Base-by-base conservation (phyloP, 768 basidiomycete species). In the Exidia glandulosa region DNA sequence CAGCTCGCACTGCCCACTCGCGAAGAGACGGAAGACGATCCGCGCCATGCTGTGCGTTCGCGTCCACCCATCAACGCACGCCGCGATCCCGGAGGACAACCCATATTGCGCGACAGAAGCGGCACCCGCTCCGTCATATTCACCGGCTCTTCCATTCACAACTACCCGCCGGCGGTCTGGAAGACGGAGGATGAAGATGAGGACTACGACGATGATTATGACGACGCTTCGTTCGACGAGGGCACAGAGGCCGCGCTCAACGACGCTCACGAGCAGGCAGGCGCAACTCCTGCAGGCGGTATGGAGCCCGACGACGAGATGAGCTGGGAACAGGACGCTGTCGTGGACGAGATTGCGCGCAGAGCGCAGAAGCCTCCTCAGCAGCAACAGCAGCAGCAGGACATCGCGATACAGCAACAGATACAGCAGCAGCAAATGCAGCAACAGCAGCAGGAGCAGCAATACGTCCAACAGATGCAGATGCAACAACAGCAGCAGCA, bases 161-260 rank as follows among this genome's bases (percentile, higher is more conserved):
- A 87, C 25, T 93, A 91, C 66, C 85, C 87, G 0, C 90, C 89
- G 1, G 85, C 88, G 0, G 84, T 92, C 19, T 92, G 87, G 87
- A 81, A 80, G 56, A 88, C 92, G 29, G 88, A 87, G 1, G 86
- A 88, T 48, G 81, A 80, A 32, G 88, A 90, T 59, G 79, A 75
- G 3, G 76, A 80, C 34, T 81, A 83, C 23, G 79, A 83, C 65
- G 81, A 77, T 60, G 68, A 71, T n/a, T 81, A 83, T n/a, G 79
- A 83, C 65, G 81, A 77, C 61, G 68, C 71, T n/a, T 67, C 73
- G 60, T 75, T 77, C 56, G 74, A 75, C 65, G 56, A 41, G 30
- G 25, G 50, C 50, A 54, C 30, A 25, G 16, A 14, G 7, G 50
- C 50, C 50, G 50, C 25, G 50, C 27, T 29, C 50, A 31, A 54